phyloP scores from a whole-genome alignment of 78 protist genomes.

The Dictyostelium discoideum region DNA sequence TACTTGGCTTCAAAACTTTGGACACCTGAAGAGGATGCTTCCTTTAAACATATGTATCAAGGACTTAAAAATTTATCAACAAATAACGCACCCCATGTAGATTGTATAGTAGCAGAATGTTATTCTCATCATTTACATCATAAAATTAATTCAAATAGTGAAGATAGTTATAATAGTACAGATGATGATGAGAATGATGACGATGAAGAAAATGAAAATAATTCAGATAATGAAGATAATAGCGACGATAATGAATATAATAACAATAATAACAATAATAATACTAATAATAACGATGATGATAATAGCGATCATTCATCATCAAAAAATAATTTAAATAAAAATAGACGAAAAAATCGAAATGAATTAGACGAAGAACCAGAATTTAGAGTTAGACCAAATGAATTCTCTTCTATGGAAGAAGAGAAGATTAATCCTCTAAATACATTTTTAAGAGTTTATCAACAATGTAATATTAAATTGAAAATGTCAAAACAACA shows the following conservation, averaged over 20 bases:
- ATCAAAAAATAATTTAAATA: background rate
- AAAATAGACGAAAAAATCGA: background rate
- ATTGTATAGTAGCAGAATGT: conserved; percentile 56
- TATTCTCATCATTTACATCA: conserved; percentile 73
- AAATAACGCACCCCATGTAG: conserved; percentile 50
- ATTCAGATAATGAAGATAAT: background rate
- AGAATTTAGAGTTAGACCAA: conserved; percentile 60
- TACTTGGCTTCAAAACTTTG: conserved; percentile 77
- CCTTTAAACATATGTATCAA: conserved; percentile 66
- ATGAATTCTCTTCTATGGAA: conserved; percentile 51
- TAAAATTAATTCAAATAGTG: background rate
- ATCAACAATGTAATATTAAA: conserved; percentile 44
- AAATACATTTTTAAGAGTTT: conserved; percentile 33
- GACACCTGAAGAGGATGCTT: conserved; percentile 53
- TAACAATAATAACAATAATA: background rate
- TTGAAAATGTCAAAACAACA: conserved; percentile 18
- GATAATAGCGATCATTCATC: background rate
- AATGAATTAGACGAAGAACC: conserved; percentile 70
- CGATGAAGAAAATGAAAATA: background rate
- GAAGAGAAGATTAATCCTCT: conserved; percentile 75
- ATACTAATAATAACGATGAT: background rate
- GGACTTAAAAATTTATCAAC: conserved; percentile 48
- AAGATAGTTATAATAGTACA: background rate
- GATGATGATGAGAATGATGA: background rate
- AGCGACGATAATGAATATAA: background rate